These are phyloP conservation scores for Scleroderma citrinum DNA, from an alignment of 768 basidiomycete species.

Conservation along the genomic window DNA sequence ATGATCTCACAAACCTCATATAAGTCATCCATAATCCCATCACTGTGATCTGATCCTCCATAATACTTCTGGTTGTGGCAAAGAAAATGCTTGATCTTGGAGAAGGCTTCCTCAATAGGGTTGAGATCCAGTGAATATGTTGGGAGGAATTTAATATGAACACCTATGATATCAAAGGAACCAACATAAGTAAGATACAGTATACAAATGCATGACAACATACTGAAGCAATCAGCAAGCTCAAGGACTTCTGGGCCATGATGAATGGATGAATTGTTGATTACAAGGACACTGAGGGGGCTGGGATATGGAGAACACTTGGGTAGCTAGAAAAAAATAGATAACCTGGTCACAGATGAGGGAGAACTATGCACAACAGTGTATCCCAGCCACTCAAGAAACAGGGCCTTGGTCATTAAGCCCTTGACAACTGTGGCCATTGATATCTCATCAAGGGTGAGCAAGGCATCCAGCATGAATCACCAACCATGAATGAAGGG, in stretches of 20 bases:
- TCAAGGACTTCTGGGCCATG: conserved; percentile 8
- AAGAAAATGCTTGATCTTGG: conserved; percentile 28
- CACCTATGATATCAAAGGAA: conserved; percentile 16
- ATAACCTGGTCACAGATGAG: too few species aligned
- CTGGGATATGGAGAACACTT: conserved; percentile 14
- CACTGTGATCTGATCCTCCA: background rate
- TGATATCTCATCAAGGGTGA: too few species aligned
- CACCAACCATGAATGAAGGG: conserved; percentile 14
- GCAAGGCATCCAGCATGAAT: too few species aligned
- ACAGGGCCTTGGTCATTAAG: too few species aligned
- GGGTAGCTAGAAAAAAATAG: too few species aligned
- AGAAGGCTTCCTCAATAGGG: conserved; percentile 37
- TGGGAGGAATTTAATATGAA: conserved; percentile 24
- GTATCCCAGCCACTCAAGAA: too few species aligned
- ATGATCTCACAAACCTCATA: background rate
- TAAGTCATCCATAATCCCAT: background rate
- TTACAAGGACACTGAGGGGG: conserved; percentile 11
- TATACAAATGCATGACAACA: conserved; percentile 14
- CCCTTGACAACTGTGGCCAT: too few species aligned
- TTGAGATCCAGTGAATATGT: conserved; percentile 37
- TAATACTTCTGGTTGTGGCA: background rate
- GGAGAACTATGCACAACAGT: conserved; percentile 19
- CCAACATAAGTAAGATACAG: conserved; percentile 2
- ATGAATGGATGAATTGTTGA: conserved; percentile 16
- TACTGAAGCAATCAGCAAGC: too few species aligned